Base-by-base conservation (phyloP, 2,329 filamentous ascomycete genomes). In the Botrytis porri region DNA sequence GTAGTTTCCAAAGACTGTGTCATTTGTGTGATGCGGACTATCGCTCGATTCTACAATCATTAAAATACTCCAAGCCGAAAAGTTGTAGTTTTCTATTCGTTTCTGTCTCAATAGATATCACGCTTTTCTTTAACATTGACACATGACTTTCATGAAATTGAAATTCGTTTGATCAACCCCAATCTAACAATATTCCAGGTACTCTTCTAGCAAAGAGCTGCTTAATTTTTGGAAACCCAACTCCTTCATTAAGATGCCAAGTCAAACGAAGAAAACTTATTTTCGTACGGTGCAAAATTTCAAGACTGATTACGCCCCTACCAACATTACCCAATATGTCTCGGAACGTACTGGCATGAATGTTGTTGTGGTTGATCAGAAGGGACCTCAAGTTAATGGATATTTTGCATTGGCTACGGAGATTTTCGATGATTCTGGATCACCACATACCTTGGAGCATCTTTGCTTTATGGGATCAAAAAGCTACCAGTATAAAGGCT, bases 361-460 rank as follows among this genome's bases (percentile, higher is more conserved):
- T 77, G 92, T 97, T 48, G 90, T 97, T 59, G 93, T 98, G 67
- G 94, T 97, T 77, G 93, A 98, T 81, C 91, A 94, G 78, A 90
- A 96, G 81, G 95, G 96, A 0, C 96, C 96, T n/a, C 98, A 98
- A 82, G 88, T 98, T 75, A 92, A 93, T 77, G 96, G 96, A 48
- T 97, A 97, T 83, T 99, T 99, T 83, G 92, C 95, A 48, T 87
- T 99, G 70, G 96, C 96, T 48, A 99, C 96, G 4, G 96, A 99
- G 83, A 98, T 99, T 78, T 92, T 97, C 79, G 96, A 99, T 84
- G 94, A 99, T 82, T 98, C 95, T 18, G 96, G 96, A 59, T 93
- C 96, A 22, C 96, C 93, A 8, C 93, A 95, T 80, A 95, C 93
- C 0, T 85, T 95, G n/a, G 92, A 95, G 83, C 92, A 95, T 81